Evolutionary conservation across 2,329 filamentous ascomycete genomes (phyloP).

Genomic region (Sphaerulina vaccinii): DNA sequence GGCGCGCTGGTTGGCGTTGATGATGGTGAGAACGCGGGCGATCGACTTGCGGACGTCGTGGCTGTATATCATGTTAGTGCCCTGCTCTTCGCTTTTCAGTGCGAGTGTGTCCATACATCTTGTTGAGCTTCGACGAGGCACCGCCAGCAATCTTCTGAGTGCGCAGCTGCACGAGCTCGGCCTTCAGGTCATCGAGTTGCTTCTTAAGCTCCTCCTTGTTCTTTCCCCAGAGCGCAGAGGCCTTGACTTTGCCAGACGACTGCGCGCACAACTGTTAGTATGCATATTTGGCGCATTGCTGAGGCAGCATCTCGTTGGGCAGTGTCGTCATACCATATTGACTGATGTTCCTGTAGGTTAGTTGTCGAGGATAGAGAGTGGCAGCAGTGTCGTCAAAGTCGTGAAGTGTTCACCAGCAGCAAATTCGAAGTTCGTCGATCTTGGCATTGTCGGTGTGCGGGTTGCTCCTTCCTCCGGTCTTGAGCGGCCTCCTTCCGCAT

Average conservation of each 20-base stretch:
- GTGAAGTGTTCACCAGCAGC: background rate
- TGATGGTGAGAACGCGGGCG: slow-evolving; percentile 96
- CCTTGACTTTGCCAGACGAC: slow-evolving; percentile 80
- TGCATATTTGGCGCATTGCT: background rate
- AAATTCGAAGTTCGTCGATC: background rate
- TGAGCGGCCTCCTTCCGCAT: background rate
- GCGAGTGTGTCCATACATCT: slow-evolving; percentile 69
- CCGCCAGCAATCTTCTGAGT: slow-evolving; percentile 97
- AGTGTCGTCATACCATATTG: slow-evolving; percentile 37
- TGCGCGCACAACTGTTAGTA: slow-evolving; percentile 34
- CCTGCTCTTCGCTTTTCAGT: slow-evolving; percentile 8
- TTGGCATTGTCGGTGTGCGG: background rate
- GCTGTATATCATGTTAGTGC: slow-evolving; percentile 50
- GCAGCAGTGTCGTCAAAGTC: slow-evolving; percentile 17
- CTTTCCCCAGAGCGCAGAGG: slow-evolving; percentile 96
- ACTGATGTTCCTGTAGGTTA: slow-evolving; percentile 26
- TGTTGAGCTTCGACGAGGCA: slow-evolving; percentile 91
- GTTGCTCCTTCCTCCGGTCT: background rate
- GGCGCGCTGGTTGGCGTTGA: slow-evolving; percentile 98
- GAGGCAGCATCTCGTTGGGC: no score
- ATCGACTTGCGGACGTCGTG: slow-evolving; percentile 99
- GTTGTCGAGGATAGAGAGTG: slow-evolving; percentile 19
- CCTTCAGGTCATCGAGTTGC: slow-evolving; percentile 93
- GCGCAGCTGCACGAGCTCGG: slow-evolving; percentile 91
- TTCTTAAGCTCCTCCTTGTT: slow-evolving; percentile 97